A percentile compares a stretch with the other conserved stretches of the same genome.
Conservation (phyloP, 352 stramenopile genomes). For the Phytopythium oedochilum region DNA sequence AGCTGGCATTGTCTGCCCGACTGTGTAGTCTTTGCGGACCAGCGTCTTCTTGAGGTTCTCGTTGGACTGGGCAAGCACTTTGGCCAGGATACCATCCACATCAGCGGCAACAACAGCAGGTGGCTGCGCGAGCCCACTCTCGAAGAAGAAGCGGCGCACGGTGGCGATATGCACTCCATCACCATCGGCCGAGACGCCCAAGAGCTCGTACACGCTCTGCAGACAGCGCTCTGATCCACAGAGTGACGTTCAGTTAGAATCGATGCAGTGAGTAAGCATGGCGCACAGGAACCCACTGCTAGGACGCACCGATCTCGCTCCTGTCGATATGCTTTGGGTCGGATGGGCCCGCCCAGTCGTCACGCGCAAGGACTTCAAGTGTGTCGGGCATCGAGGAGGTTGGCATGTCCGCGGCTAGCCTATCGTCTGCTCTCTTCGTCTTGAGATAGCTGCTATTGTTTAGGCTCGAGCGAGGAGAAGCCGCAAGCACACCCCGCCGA, state of each 20-base stretch:
- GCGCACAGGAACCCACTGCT: not conserved
- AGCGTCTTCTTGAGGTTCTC: slow-evolving; percentile 43
- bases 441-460: not conserved
- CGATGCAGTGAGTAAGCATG: no score
- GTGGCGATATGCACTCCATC: slow-evolving; percentile 61
- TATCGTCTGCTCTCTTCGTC: not conserved
- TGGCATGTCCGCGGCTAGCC: not conserved
- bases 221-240: slow-evolving; percentile 16
- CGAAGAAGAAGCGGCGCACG: slow-evolving; percentile 57
- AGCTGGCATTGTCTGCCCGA: slow-evolving; percentile 13
- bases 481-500: not conserved
- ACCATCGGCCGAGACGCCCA: slow-evolving; percentile 43
- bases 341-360: not conserved
- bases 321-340: slow-evolving; percentile 11
- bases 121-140: slow-evolving; percentile 52
- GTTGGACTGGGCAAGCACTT: slow-evolving; percentile 50
- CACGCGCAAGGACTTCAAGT: not conserved
- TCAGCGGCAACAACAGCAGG: slow-evolving; percentile 41
- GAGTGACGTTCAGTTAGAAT: not conserved
- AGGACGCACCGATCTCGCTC: slow-evolving; percentile 17
- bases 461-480: not conserved
- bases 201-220: slow-evolving; percentile 31
- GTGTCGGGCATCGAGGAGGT: not conserved
- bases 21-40: slow-evolving; percentile 52
- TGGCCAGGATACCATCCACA: slow-evolving; percentile 63